Evolutionary conservation across 2,329 filamentous ascomycete species (phyloP), one percentile per base, ranked within the genome.

Genomic region (Hypoxylon sp.): DNA sequence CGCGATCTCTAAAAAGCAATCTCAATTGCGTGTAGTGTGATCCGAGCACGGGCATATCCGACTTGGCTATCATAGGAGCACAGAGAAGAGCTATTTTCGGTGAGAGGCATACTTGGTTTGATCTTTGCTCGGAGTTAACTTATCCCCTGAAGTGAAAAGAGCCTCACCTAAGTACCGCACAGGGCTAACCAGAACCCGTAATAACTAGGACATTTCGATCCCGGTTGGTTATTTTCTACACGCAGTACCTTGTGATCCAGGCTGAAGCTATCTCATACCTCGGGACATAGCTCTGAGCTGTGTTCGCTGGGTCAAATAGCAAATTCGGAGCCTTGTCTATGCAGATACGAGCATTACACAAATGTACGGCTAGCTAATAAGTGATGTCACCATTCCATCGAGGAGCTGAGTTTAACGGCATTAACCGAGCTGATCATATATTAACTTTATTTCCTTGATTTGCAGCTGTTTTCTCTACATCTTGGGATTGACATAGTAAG

Each of bases 261-360:
- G 9, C 14, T n/a, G 34, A 36, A 14, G 34, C 14, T n/a, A 41
- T 41, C 38, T 43, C 38, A 17, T 43, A 19, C 17, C 38, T 43
- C 38, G 38, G 38, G n/a, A 10, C 7, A 11, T 19, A 41, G n/a
- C n/a, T n/a, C n/a, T n/a, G n/a, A 41, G n/a, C n/a, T 41, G 7
- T 41, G n/a, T 17, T 41, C 3, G 36, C n/a, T 17, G n/a, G n/a
- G 36, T 41, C n/a, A 41, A n/a, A n/a, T n/a, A 19, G 36, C 7
- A 41, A 41, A 6, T 17, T 41, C n/a, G n/a, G 36, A 43, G 38
- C 17, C 38, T 43, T 43, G 17, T 21, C 34, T 21, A 21, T 11
- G 38, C 38, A 11, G 38, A 43, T 43, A 43, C 38, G 38, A 43
- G 17, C 38, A 43, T 43, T 43, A 43, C 38, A 43, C 38, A 43